Base-by-base conservation (phyloP, 129 eudicot genomes). In the Chrysanthemum makinoi region DNA sequence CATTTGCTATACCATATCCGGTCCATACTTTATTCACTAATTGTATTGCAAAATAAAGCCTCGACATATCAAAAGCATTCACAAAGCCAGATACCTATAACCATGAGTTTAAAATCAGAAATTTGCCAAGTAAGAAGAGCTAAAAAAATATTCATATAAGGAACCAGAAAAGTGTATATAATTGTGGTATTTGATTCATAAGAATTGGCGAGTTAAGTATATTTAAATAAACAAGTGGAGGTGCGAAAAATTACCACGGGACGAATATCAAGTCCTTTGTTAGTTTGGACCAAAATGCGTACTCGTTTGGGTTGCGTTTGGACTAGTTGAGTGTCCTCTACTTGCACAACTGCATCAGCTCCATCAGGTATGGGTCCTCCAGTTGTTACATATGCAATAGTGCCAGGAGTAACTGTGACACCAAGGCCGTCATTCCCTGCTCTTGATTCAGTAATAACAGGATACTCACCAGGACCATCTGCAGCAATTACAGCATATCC, bases 291-390 rank as follows among this genome's bases (percentile, higher is more conserved):
- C 87, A 93, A 69, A 75, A 93, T 68, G 58, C 82, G 80, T 22
- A 93, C 96, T 76, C 80, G 82, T 75, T 87, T 93, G 6, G 76
- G 43, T 64, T 72, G 83, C 79, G 46, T 81, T 68, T 82, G 74
- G 30, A 87, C 67, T 55, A 71, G 54, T 72, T 81, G 84, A 66
- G 96, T 89, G 70, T 87, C 98, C 78, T 93, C 96, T 44, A 93
- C 95, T 83, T 93, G 96, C 71, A 93, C 90, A 65, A 93, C 98
- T 73, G 98, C 96, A 82, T 93, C 92, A 53, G 96, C 96, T 11
- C 98, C 98, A 63, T 85, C 83, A 48, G 98, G 98, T 62, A 93
- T 84, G 68, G 96, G 98, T 62, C 98, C 98, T 81, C 98, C 98
- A 35, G 98, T 92, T 24, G 98, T 92, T 48, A 92, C 96, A 78